phyloP scores from a whole-genome alignment of 2,329 filamentous ascomycete genomes.

The Penicillium sp. region DNA sequence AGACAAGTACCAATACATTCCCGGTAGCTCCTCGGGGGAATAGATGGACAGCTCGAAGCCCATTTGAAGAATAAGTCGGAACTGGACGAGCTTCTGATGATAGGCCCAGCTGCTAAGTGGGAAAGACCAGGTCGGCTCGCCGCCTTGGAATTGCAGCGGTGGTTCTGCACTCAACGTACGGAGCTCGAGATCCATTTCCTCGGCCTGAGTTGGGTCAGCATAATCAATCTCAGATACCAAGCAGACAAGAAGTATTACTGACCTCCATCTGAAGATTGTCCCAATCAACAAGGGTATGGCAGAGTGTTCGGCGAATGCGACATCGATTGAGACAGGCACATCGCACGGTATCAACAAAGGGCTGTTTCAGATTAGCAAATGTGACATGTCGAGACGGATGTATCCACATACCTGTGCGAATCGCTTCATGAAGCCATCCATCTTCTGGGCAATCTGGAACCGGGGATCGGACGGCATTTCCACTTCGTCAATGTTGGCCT shows the following conservation, averaged over 20 bases:
- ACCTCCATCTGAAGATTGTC: constrained; percentile 79
- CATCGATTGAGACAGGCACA: constrained; percentile 88
- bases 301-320: constrained; percentile 83
- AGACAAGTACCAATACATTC: constrained; percentile 89
- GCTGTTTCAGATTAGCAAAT: constrained; percentile 48
- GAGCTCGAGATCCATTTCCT: constrained; percentile 70
- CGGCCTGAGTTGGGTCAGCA: constrained; percentile 44
- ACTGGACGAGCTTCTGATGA: constrained; percentile 82
- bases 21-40: constrained; percentile 75
- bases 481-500: constrained; percentile 71
- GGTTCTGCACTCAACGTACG: constrained; percentile 61
- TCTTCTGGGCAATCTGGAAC: constrained; percentile 68
- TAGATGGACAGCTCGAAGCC: constrained; percentile 95
- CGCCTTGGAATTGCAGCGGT: constrained; percentile 54
- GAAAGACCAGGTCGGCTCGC: constrained; percentile 63
- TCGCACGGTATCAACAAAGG: constrained; percentile 80
- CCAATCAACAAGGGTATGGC: constrained; percentile 79
- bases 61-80: constrained; percentile 83
- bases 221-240: not conserved
- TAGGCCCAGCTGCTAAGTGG: constrained; percentile 87
- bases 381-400: not conserved
- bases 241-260: not conserved
- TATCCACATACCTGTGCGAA: constrained; percentile 46
- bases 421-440: constrained; percentile 66
- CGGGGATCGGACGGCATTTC: constrained; percentile 72